These are phyloP conservation scores for Leccinum pallidistipes DNA, from an alignment of 1,284 basidiomycete genomes.

Conservation along the genomic window DNA sequence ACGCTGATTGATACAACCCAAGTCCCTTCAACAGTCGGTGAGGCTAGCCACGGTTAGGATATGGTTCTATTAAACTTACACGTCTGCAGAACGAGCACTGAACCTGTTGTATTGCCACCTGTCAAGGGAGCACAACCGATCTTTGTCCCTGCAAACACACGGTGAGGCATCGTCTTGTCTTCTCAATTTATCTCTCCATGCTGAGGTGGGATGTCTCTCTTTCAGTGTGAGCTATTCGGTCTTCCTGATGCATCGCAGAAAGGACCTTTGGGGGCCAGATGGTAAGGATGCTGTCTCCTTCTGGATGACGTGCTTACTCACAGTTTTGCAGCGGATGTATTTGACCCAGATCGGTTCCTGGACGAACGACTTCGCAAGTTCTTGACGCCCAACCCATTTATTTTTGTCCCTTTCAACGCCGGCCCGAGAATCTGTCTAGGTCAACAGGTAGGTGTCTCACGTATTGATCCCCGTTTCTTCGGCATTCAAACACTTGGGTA, in stretches of 20 bases:
- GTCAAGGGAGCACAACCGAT: constrained; percentile 34
- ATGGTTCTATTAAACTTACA: neutral
- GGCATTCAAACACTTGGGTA: constrained; percentile 13
- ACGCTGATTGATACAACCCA: constrained; percentile 4
- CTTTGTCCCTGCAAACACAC: constrained; percentile 40
- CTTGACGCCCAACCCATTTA: constrained; percentile 37
- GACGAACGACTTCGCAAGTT: constrained; percentile 36
- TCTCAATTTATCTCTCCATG: constrained; percentile 23
- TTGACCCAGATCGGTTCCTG: constrained; percentile 43
- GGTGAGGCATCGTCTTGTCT: constrained; percentile 31
- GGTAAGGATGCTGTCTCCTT: constrained; percentile 17
- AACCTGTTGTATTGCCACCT: constrained; percentile 43
- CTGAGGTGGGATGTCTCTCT: neutral
- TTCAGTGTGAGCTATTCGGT: constrained; percentile 34
- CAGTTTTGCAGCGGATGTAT: constrained; percentile 30
- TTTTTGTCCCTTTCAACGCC: constrained; percentile 41
- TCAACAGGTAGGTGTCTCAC: constrained; percentile 38
- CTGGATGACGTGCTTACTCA: neutral
- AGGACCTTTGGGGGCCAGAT: constrained; percentile 42
- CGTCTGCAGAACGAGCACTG: constrained; percentile 41
- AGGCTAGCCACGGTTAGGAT: neutral
- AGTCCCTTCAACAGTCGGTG: constrained; percentile 40
- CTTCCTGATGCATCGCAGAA: constrained; percentile 37
- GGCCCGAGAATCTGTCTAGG: constrained; percentile 51
- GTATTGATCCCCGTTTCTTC: too few relatives aligned